Conservation (phyloP, 805 yeast species). For the Suhomyces kilbournensis region DNA sequence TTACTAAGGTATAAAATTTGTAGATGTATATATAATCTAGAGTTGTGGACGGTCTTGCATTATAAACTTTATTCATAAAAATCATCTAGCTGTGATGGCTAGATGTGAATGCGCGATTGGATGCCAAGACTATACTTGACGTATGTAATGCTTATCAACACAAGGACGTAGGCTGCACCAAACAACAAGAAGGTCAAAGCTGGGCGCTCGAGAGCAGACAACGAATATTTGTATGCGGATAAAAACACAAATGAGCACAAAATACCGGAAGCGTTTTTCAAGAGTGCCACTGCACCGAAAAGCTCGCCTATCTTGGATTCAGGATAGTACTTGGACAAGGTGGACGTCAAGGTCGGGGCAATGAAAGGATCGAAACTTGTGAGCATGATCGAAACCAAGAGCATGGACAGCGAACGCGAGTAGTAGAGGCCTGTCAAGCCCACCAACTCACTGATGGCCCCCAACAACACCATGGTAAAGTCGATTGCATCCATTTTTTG, state of each 20-base stretch:
- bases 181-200: slow-evolving; percentile 23
- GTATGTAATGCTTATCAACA: slow-evolving; percentile 11
- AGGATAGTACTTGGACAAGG: slow-evolving; percentile 60
- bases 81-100: background rate
- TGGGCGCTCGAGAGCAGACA: slow-evolving; percentile 26
- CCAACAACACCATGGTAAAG: slow-evolving; percentile 34
- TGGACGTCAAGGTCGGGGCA: slow-evolving; percentile 57
- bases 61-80: too few species aligned
- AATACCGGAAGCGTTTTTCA: slow-evolving; percentile 50
- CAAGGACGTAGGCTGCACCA: slow-evolving; percentile 6
- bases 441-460: slow-evolving; percentile 20
- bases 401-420: slow-evolving; percentile 25
- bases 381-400: slow-evolving; percentile 29
- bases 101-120: background rate
- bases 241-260: slow-evolving; percentile 49
- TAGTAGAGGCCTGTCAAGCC: slow-evolving; percentile 18
- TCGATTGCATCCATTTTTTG: slow-evolving; percentile 55
- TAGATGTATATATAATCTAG: background rate
- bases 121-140: slow-evolving; percentile 4
- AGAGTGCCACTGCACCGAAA: slow-evolving; percentile 65
- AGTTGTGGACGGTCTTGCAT: too few species aligned
- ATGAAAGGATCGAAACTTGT: slow-evolving; percentile 49
- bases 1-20: background rate
- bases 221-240: slow-evolving; percentile 40
- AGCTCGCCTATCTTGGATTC: slow-evolving; percentile 64